These are phyloP conservation scores for Peronospora destructor DNA, from an alignment of 352 stramenopile genomes.

Conservation along the genomic window DNA sequence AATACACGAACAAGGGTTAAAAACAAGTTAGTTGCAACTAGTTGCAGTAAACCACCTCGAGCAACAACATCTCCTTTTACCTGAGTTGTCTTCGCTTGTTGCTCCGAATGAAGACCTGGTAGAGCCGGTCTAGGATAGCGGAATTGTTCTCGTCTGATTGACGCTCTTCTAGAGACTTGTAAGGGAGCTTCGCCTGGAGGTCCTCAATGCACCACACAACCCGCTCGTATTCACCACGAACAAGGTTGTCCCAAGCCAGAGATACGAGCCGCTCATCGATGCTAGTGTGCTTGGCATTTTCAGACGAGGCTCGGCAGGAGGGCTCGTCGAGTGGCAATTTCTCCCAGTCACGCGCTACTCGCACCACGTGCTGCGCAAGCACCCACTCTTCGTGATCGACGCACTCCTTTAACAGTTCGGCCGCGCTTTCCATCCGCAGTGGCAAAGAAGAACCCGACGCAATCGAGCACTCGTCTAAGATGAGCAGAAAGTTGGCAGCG, in stretches of 20 bases:
- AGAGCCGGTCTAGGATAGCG: slow-evolving; percentile 28
- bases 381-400: slow-evolving; percentile 72
- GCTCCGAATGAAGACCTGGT: slow-evolving; percentile 35
- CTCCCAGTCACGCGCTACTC: slow-evolving; percentile 77
- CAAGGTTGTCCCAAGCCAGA: slow-evolving; percentile 48
- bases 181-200: slow-evolving; percentile 55
- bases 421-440: slow-evolving; percentile 45
- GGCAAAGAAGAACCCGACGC: slow-evolving; percentile 25
- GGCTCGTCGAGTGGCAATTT: slow-evolving; percentile 16
- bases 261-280: slow-evolving; percentile 62
- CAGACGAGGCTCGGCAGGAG: not conserved
- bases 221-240: slow-evolving; percentile 55
- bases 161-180: slow-evolving; percentile 16
- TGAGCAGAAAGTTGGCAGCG: slow-evolving; percentile 77
- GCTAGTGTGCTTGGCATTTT: slow-evolving; percentile 7
- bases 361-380: slow-evolving; percentile 69
- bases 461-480: slow-evolving; percentile 62
- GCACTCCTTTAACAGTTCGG: slow-evolving; percentile 59
- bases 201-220: slow-evolving; percentile 58
- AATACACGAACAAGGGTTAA: slow-evolving; percentile 5
- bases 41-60: not conserved
- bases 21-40: slow-evolving; percentile 1
- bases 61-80: slow-evolving; percentile 9
- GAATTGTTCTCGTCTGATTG: slow-evolving; percentile 18
- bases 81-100: slow-evolving; percentile 41